phyloP scores from a whole-genome alignment of 2,329 filamentous ascomycete species.

The Fusarium clavum region DNA sequence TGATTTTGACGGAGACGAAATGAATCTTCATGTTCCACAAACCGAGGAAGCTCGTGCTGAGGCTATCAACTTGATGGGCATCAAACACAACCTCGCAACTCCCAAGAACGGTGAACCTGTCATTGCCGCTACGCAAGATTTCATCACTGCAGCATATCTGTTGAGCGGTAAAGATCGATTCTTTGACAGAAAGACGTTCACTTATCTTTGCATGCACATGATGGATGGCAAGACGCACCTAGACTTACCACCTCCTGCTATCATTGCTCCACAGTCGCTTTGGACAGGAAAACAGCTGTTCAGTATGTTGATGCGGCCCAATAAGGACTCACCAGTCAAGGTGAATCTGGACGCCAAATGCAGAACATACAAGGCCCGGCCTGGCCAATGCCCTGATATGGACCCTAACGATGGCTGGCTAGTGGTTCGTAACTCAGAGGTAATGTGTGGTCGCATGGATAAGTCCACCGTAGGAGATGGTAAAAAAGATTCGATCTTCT shows the following conservation, averaged over 20 bases:
- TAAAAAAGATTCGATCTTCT: constrained; percentile 98
- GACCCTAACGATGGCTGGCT: constrained; percentile 91
- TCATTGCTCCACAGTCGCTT: constrained; percentile 84
- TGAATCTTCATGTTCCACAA: constrained; percentile 98
- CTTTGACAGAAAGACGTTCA: constrained; percentile 88
- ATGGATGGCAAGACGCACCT: constrained; percentile 81
- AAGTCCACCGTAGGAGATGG: constrained; percentile 97
- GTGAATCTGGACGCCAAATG: constrained; percentile 96
- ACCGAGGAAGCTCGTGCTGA: constrained; percentile 97
- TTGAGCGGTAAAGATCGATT: constrained; percentile 94
- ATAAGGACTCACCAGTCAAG: constrained; percentile 81
- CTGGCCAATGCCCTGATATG: constrained; percentile 72
- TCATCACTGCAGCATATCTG: constrained; percentile 94
- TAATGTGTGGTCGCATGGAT: constrained; percentile 98
- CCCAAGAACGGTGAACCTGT: constrained; percentile 98
- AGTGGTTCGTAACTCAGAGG: constrained; percentile 93
- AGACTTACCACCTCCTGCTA: constrained; percentile 86
- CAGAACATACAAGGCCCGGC: constrained; percentile 77
- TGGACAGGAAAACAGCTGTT: constrained; percentile 99
- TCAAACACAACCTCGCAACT: constrained; percentile 94
- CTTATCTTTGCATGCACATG: constrained; percentile 94
- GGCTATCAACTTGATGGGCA: constrained; percentile 96
- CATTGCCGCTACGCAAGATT: constrained; percentile 99
- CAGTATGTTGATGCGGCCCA: constrained; percentile 89
- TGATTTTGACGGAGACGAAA: constrained; percentile 98